Evolutionary conservation across 2,329 filamentous ascomycete genomes (phyloP), one percentile per base, ranked within the genome.

Genomic region (Monilinia polystroma): DNA sequence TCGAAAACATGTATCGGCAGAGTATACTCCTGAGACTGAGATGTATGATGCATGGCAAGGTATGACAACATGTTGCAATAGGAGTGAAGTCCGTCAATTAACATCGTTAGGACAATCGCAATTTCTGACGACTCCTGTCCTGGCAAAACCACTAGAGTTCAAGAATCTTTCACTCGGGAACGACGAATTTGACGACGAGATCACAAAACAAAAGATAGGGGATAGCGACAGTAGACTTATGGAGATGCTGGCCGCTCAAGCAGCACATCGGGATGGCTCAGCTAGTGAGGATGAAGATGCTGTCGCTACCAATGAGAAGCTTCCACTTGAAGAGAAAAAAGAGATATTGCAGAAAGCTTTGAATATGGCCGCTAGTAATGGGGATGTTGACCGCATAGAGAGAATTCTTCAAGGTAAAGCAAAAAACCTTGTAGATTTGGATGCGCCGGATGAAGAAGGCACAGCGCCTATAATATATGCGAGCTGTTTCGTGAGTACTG

Each of bases 11-110:
- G 85, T 90, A 45, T 85, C 88, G 4, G 83, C 81, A 38, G 73
- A 78, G 57, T 85, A 88, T 70, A 84, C 90, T 66, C 83, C 84
- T 51, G 95, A 98, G 82, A 97, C 93, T 52, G 95, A 98, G 82
- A 92, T 97, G 81, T 99, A 98, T 78, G 95, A 99, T 84, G 95
- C 92, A 73, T 99, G 95, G 95, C 93, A 98, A 88, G 94, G 94
- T 90, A 78, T 47, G 68, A 55, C 26, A 55, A 29, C 41, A 41
- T 55, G 52, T 43, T 57, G 45, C 26, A 62, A 12, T 41, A 16
- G 56, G 47, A 35, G 63, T 68, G 60, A 69, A 68, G 58, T 49
- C 35, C 65, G 64, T 63, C 70, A 66, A 71, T 47, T 72, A 53
- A 67, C 68, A 63, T 59, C 41, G 66, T 67, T 76, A 97, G 94